Evolutionary conservation across 2,329 filamentous ascomycete species (phyloP).

Genomic region (Colletotrichum endophyticum): DNA sequence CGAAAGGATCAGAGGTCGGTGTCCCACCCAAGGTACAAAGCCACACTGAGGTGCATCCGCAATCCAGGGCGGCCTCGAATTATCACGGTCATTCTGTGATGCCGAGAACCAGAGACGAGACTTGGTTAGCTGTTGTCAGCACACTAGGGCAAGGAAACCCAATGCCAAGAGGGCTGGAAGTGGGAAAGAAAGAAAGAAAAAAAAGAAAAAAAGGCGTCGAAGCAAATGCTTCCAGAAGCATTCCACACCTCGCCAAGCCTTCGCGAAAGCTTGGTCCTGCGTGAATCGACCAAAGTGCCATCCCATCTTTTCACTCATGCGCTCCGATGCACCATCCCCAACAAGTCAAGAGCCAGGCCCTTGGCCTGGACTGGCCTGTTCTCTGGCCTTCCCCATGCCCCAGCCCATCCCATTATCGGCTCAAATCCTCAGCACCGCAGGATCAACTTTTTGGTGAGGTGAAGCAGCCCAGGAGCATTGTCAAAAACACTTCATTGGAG

Average conservation of each 20-base stretch:
- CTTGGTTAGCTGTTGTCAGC: not conserved
- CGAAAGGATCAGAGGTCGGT: not conserved
- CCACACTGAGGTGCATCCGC: not conserved
- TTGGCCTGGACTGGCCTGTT: not conserved
- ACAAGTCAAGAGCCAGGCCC: not conserved
- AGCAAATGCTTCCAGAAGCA: not conserved
- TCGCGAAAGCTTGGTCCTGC: not conserved
- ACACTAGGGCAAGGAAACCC: not conserved
- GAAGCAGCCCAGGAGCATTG: not conserved
- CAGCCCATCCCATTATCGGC: not conserved
- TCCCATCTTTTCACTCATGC: not conserved
- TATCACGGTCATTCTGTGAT: not conserved
- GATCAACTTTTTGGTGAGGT: not conserved
- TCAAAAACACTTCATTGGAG: not conserved
- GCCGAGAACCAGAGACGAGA: not conserved
- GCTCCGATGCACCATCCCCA: not conserved
- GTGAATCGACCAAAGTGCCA: not conserved
- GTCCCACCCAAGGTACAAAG: not conserved
- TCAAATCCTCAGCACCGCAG: not conserved
- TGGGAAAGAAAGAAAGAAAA: no score
- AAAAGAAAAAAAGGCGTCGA: not conserved
- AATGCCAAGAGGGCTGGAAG: not conserved
- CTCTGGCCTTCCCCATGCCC: not conserved
- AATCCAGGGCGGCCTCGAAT: not conserved
- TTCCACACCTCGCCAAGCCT: conserved; percentile 2